Conservation (phyloP, 176 grass and related monocot genomes). For the Oryza officinalis region DNA sequence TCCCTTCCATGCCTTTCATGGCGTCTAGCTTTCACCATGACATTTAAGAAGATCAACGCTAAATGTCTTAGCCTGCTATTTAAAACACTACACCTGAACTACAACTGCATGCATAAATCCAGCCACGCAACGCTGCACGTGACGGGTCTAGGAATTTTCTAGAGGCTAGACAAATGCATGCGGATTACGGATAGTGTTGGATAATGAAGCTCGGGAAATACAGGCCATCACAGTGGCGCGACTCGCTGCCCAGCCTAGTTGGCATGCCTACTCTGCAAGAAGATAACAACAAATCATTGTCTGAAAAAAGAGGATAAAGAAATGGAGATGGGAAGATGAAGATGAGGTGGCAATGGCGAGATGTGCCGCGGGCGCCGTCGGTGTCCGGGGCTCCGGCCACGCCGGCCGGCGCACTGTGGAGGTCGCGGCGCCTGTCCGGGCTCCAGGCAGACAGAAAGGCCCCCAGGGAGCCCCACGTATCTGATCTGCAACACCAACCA, state of each 20-base stretch:
- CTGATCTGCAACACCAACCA: not conserved
- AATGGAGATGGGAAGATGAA: not conserved
- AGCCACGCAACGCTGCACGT: not conserved
- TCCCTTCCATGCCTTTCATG: not conserved
- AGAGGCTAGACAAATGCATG: not conserved
- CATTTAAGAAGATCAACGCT: no score
- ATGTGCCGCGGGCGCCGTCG: not conserved
- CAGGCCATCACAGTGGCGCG: not conserved
- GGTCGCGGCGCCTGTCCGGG: not conserved
- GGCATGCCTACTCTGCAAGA: not conserved
- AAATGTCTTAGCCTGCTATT: no score
- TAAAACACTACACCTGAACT: no score
- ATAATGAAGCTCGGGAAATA: not conserved
- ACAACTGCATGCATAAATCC: not conserved
- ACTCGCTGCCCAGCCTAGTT: not conserved
- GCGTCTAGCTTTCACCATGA: not conserved
- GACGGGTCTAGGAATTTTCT: not conserved
- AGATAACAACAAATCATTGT: not conserved
- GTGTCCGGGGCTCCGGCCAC: not conserved
- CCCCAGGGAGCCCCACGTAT: not conserved
- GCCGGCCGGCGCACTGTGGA: not conserved
- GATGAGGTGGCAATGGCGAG: not conserved
- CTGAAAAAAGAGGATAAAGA: not conserved
- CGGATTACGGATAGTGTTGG: not conserved
- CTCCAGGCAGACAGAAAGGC: not conserved